Base-by-base conservation (phyloP, 164 flowering plant species). In the Nymphaea colorata region DNA sequence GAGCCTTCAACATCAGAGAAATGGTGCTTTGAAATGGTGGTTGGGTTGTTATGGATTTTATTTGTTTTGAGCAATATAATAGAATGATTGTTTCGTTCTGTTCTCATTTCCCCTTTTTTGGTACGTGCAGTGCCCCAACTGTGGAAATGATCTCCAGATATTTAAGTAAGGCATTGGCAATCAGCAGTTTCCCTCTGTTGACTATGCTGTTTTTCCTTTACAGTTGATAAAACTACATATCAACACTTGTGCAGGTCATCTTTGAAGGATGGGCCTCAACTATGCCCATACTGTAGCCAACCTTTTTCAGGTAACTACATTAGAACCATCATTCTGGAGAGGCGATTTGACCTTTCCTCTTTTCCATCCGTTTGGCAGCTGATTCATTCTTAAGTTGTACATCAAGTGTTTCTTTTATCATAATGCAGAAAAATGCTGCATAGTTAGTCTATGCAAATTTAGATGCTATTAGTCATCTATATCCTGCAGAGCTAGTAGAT, bases 101-200 rank as follows among this genome's bases (percentile, higher is more conserved):
- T 12, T 47, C 62, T 59, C 14, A 41, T 10, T 18, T 69, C 60
- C 41, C 67, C 44, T 14, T 61, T 43, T 76, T 41, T 77, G 71
- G 61, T 77, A 43, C 70, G 14, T 86, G 82, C 94, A 93, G 98
- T 93, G 98, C 73, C 96, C 96, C n/a, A 93, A 86, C 79, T 93
- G 98, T 73, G 89, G 95, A 76, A 87, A 88, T 68, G 87, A 82
- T 2, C 88, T 93, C 77, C 91, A 90, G 79, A 81, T 85, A 66
- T 87, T 93, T 85, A 88, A 84, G 98, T 93, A 88, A 81, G 89
- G 18, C 57, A 55, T 47, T 47, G 55, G 36, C 11, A 47, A 6
- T 2, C 12, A 47, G 12, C 55, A 47, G 7, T 47, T 47, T 47
- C 12, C 55, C 7, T 47, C 12, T 6, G 12, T 4, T 12, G 7